Evolutionary conservation across 306 rosid species (phyloP).

Genomic region (Cucumis melo): DNA sequence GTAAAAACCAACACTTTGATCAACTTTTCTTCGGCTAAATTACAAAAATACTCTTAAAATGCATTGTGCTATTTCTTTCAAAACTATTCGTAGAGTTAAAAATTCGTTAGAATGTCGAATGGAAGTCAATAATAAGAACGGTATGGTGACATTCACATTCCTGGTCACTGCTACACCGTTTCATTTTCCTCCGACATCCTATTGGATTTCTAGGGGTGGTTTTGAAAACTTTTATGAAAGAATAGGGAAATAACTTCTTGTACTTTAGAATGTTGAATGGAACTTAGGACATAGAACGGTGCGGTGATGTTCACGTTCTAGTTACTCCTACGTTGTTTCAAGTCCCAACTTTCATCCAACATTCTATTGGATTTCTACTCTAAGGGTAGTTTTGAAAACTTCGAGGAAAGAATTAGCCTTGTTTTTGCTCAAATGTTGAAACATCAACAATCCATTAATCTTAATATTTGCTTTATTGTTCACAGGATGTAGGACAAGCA

Average conservation of each 20-base stretch:
- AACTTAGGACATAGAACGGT: neutral
- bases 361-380: neutral
- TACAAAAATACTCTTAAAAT: neutral
- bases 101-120: too few relatives aligned
- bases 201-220: neutral
- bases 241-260: neutral
- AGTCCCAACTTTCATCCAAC: neutral
- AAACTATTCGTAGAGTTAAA: too few relatives aligned
- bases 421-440: neutral
- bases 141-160: neutral
- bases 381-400: neutral
- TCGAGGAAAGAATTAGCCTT: neutral
- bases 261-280: too few relatives aligned
- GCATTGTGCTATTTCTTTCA: neutral
- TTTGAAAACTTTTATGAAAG: too few relatives aligned
- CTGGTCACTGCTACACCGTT: neutral
- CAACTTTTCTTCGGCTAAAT: neutral
- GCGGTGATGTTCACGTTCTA: neutral
- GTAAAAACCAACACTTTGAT: conserved; percentile 19
- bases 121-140: neutral
- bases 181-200: neutral
- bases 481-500: conserved; percentile 85
- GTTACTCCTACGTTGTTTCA: neutral
- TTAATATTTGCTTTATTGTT: neutral
- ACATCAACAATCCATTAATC: neutral